These are phyloP conservation scores for Boechera divaricarpa DNA, from an alignment of 345 rosid genomes.

Conservation along the genomic window DNA sequence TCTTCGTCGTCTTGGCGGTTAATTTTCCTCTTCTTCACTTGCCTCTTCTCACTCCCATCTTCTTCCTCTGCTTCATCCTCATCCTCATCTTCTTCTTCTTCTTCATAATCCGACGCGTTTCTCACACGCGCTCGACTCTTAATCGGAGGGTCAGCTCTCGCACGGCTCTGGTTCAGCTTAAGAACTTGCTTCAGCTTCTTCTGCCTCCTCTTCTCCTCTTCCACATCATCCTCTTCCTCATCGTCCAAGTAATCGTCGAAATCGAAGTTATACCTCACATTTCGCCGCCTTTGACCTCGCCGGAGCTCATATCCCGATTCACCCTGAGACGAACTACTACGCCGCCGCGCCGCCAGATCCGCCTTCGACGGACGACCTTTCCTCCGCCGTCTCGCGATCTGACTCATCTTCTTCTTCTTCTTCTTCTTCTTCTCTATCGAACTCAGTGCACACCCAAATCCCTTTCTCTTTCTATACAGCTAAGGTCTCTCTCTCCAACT, in stretches of 20 bases:
- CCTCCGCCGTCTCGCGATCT: conserved; percentile 94
- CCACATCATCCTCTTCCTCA: conserved; percentile 58
- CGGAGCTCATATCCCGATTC: conserved; percentile 52
- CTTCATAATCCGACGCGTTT: conserved; percentile 45
- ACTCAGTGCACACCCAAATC: conserved; percentile 34
- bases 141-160: conserved; percentile 40
- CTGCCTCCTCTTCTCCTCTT: conserved; percentile 68
- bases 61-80: conserved; percentile 47
- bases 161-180: conserved; percentile 65
- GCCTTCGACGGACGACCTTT: conserved; percentile 96
- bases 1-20: conserved; percentile 36
- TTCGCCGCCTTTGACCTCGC: conserved; percentile 76
- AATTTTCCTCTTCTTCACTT: conserved; percentile 44
- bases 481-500: conserved; percentile 39
- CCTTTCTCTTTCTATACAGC: conserved; percentile 52
- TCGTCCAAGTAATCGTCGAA: conserved; percentile 78
- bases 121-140: conserved; percentile 42
- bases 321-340: conserved; percentile 44
- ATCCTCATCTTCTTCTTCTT: conserved; percentile 46
- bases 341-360: conserved; percentile 78
- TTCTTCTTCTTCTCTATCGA: conserved; percentile 36
- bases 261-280: conserved; percentile 81
- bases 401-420: conserved; percentile 59
- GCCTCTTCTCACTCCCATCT: conserved; percentile 36
- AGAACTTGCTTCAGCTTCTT: conserved; percentile 82